Evolutionary conservation across 768 basidiomycete genomes (phyloP), one percentile per base, ranked within the genome.

Genomic region (Agaricus blazei): DNA sequence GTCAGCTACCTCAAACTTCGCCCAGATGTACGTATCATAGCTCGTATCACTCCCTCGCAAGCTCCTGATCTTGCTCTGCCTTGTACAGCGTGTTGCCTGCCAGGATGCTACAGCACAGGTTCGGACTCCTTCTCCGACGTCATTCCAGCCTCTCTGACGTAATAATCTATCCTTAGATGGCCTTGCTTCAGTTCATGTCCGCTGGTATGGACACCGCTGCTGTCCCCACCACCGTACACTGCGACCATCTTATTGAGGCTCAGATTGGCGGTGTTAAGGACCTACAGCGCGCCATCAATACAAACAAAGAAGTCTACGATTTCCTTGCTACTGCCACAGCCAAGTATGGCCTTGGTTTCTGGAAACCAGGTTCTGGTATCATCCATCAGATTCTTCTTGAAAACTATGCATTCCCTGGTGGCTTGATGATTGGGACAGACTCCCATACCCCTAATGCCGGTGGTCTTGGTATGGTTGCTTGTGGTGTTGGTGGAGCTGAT

Each of bases 181-280:
- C 97, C 19, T 83, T 99, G 54, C 82, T 99, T 62, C 97, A 99
- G 80, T 99, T 99, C 84, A 99, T 99, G 97, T 98, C 97, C 50
- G 94, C 97, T 15, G 96, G 96, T 60, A 94, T 99, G 83, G 92
- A 92, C 69, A 96, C 93, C 45, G 93, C 92, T 40, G 96, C 96
- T 45, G 95, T 98, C 60, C 96, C 96, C 34, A 96, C 96, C 61
- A 96, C 97, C 60, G 97, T 99, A 44, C 96, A 99, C 80, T 98
- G 95, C 69, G 96, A 99, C 76, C 96, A 99, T 75, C 82, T 99
- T 68, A 98, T 99, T 66, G 93, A 98, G 77, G 96, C 96, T 40
- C 96, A 98, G 69, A 70, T 94, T 51, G 95, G 94, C 53, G 95
- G 96, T 70, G 85, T 80, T 45, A 88, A 93, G 78, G 96, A 98